phyloP scores from a whole-genome alignment of 2,329 filamentous ascomycete species.

The Raffaelea deltoideospora region DNA sequence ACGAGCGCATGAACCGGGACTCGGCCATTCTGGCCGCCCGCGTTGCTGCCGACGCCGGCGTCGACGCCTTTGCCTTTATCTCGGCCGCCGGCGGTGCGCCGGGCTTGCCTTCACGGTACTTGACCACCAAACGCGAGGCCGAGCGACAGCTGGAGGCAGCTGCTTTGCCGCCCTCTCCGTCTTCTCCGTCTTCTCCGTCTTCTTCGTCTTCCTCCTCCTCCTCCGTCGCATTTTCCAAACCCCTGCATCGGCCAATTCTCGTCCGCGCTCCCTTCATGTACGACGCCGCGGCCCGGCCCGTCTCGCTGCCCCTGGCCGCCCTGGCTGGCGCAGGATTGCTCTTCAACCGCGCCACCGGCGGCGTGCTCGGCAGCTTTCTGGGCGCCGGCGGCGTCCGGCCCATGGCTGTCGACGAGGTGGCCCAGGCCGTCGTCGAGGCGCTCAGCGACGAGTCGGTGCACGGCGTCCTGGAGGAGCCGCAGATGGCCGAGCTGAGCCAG shows the following conservation, averaged over 20 bases:
- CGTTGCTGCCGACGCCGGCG: constrained; percentile 51
- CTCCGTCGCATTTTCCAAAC: constrained; percentile 47
- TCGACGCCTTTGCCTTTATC: constrained; percentile 67
- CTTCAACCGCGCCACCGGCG: constrained; percentile 64
- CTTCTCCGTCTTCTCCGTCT: too few species aligned
- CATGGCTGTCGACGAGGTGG: constrained; percentile 72
- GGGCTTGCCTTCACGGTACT: constrained; percentile 70
- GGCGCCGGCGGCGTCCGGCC: constrained; percentile 77
- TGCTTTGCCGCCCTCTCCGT: constrained; percentile 42
- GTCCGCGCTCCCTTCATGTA: constrained; percentile 80
- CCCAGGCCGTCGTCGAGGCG: constrained; percentile 79
- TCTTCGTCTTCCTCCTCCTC: constrained; percentile 19
- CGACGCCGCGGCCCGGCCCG: constrained; percentile 57
- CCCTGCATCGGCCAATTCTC: constrained; percentile 59
- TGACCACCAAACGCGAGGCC: constrained; percentile 81
- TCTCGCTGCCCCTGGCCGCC: constrained; percentile 76
- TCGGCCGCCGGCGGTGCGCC: constrained; percentile 79
- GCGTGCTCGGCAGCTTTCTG: constrained; percentile 60
- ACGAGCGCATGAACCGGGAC: constrained; percentile 95
- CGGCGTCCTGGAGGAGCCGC: constrained; percentile 61
- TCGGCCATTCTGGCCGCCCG: constrained; percentile 69
- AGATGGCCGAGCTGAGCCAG: constrained; percentile 69
- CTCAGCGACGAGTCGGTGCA: constrained; percentile 56
- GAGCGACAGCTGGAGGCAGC: constrained; percentile 31
- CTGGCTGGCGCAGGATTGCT: constrained; percentile 58